Evolutionary conservation across 2,329 filamentous ascomycete genomes (phyloP), one percentile per base, ranked within the genome.

Genomic region (Davidsoniella neocaledoniae): DNA sequence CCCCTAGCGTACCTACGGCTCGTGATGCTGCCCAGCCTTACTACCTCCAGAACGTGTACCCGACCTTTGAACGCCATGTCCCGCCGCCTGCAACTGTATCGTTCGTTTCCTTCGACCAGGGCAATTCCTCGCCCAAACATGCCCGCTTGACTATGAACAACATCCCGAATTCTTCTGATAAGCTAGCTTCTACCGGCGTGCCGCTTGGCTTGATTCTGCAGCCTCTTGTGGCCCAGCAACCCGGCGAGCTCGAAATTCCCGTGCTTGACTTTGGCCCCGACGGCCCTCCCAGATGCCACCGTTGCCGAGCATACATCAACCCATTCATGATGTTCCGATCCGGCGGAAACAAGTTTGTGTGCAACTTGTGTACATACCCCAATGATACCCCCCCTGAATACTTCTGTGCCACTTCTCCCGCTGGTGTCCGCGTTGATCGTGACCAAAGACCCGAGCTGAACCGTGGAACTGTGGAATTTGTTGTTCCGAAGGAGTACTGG

Each of bases 401-500:
- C 65, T 98, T 94, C 63, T 83, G 86, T 49, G 88, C 91, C 16
- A 86, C 86, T 23, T 90, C 86, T 58, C 86, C 86, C 4, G 81
- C 86, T 51, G 91, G 91, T 16, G 77, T 86, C 40, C 81, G 91
- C 51, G 79, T 94, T 46, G 91, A 98, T 64, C 78, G 91, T 45
- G 76, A 88, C 60, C 83, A 93, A 61, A 76, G 91, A 48, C 88
- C 90, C 0, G 91, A 98, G 66, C 71, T 98, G 58, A 85, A 81
- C 58, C 76, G 86, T 51, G 91, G 91, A 37, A 96, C 91, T 0
- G 90, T 96, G 43, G 91, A 98, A 62, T 98, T 94, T 61, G 73
- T 91, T 53, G 93, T 98, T 12, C 91, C 91, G 14, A 96, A 95
- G 67, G 91, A 98, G 66, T 98, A 98, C 67, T 98, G 88, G 86